Evolutionary conservation across 2,329 filamentous ascomycete species (phyloP).

Genomic region (Aspergillus niger): DNA sequence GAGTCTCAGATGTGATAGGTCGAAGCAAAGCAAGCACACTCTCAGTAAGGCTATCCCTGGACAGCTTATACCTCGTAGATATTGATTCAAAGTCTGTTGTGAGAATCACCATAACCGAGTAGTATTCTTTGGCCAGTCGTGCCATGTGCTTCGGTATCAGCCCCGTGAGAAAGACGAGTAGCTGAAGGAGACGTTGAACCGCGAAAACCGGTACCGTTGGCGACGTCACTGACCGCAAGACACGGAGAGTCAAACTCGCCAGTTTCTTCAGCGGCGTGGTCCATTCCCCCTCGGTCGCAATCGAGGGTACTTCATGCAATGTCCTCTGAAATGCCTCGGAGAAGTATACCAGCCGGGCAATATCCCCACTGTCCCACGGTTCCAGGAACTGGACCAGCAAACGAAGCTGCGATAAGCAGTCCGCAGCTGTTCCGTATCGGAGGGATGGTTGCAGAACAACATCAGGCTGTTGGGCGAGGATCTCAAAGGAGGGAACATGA

Average conservation of each 20-base stretch:
- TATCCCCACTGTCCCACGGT: conserved; percentile 47
- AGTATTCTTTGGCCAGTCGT: conserved; percentile 41
- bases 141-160: conserved; percentile 46
- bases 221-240: conserved; percentile 33
- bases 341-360: conserved; percentile 48
- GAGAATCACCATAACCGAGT: conserved; percentile 41
- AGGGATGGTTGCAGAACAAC: conserved; percentile 49
- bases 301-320: conserved; percentile 38
- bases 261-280: conserved; percentile 43
- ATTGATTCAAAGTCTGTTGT: conserved; percentile 30
- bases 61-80: conserved; percentile 23
- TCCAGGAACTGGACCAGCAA: conserved; percentile 68
- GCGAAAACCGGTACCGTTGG: conserved; percentile 23
- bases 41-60: conserved; percentile 32
- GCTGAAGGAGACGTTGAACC: conserved; percentile 37
- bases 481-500: conserved; percentile 28
- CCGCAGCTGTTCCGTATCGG: conserved; percentile 37
- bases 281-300: conserved; percentile 45
- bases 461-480: conserved; percentile 48
- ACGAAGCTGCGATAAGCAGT: conserved; percentile 59
- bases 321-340: conserved; percentile 45
- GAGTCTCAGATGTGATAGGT: conserved; percentile 46
- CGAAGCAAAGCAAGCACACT: conserved; percentile 45
- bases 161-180: conserved; percentile 39
- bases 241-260: conserved; percentile 37